Evolutionary conservation across 495 filamentous ascomycete species (phyloP).

Genomic region (Parathielavia hyrcaniae): DNA sequence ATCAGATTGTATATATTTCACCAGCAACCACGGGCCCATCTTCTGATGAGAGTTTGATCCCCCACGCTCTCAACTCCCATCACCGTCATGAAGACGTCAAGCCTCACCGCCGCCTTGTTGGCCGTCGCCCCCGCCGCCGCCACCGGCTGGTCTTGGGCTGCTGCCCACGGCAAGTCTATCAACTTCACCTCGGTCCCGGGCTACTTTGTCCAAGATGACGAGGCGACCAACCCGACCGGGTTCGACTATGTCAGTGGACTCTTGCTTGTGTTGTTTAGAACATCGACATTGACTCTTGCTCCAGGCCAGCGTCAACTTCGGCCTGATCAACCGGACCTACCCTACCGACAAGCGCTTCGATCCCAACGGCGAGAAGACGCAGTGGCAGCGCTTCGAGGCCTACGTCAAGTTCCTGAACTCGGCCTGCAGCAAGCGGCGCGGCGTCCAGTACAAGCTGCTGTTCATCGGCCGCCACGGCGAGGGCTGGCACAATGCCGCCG

Average conservation of each 20-base stretch:
- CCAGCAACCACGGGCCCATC: too few relatives aligned
- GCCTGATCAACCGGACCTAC: neutral
- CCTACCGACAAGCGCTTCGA: neutral
- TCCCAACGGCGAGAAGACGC: neutral
- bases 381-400: neutral
- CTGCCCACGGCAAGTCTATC: neutral
- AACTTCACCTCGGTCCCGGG: neutral
- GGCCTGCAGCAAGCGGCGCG: neutral
- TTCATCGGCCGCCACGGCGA: conserved; percentile 2
- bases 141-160: neutral
- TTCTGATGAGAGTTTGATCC: too few relatives aligned
- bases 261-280: neutral
- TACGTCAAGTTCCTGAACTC: neutral
- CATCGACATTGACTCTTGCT: neutral
- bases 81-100: neutral
- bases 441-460: conserved; percentile 1
- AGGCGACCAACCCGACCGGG: neutral
- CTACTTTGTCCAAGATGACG: neutral
- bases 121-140: neutral
- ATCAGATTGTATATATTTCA: too few relatives aligned
- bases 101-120: neutral
- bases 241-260: neutral
- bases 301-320: neutral
- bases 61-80: too few relatives aligned
- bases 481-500: conserved; percentile 3